Percentiles rank a stretch among this genome's conserved stretches.
These are phyloP conservation scores for Leucoagaricus sp. DNA, from an alignment of 1,284 basidiomycete genomes.

Conservation along the genomic window DNA sequence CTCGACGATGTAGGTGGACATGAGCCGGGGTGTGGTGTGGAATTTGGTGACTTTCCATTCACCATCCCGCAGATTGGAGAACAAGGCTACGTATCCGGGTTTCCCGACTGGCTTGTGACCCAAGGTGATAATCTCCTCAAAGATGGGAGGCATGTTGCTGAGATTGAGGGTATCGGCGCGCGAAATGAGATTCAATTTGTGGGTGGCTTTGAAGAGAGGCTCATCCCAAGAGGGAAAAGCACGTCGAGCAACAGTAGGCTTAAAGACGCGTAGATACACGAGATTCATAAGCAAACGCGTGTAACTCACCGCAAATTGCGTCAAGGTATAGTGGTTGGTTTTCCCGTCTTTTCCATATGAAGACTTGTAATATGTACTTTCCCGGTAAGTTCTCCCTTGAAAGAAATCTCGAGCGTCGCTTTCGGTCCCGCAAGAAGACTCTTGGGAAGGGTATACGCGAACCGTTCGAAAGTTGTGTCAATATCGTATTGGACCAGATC, in stretches of 20 bases:
- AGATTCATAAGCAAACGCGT: not conserved
- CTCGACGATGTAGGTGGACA: constrained; percentile 92
- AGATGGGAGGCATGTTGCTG: constrained; percentile 84
- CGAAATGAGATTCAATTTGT: constrained; percentile 82
- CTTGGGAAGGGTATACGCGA: constrained; percentile 57
- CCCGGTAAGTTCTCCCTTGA: constrained; percentile 65
- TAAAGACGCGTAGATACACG: constrained; percentile 24
- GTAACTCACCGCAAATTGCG: constrained; percentile 70
- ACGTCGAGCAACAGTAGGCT: constrained; percentile 86
- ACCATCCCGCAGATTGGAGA: constrained; percentile 31
- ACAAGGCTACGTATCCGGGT: not conserved
- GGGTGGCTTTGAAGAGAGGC: constrained; percentile 90
- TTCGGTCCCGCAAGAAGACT: constrained; percentile 62
- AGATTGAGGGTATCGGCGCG: constrained; percentile 73
- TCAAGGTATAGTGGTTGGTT: constrained; percentile 73
- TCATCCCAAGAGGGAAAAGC: constrained; percentile 95
- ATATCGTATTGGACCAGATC: constrained; percentile 48
- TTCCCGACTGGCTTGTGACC: constrained; percentile 23
- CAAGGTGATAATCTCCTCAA: constrained; percentile 48
- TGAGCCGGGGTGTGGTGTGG: constrained; percentile 74
- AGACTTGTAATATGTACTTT: constrained; percentile 70
- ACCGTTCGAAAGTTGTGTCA: constrained; percentile 66
- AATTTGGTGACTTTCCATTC: constrained; percentile 85
- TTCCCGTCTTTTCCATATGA: constrained; percentile 57
- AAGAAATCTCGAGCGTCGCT: constrained; percentile 62